These are phyloP conservation scores for Aphanoascus verrucosus DNA, from an alignment of 2,329 filamentous ascomycete genomes.

Conservation along the genomic window DNA sequence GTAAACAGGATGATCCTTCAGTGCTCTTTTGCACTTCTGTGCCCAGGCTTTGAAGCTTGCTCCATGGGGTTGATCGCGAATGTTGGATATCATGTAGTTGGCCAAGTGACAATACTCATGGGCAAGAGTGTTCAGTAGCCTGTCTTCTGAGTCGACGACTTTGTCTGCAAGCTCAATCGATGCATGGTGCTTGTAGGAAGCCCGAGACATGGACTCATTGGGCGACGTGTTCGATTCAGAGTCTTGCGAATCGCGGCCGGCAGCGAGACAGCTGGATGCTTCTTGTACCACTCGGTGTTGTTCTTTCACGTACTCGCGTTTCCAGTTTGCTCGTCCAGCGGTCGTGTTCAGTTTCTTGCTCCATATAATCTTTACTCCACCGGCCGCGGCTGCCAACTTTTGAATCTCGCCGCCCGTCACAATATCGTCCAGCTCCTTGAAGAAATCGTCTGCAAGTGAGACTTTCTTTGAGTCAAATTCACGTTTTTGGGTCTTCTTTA, in stretches of 20 bases:
- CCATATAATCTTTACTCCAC: conserved; percentile 51
- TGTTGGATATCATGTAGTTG: conserved; percentile 74
- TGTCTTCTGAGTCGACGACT: conserved; percentile 65
- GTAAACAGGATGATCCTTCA: conserved; percentile 43
- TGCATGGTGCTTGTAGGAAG: conserved; percentile 45
- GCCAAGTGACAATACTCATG: conserved; percentile 94
- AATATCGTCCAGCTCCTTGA: conserved; percentile 45
- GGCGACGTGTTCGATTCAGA: conserved; percentile 11
- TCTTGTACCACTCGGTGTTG: conserved; percentile 8
- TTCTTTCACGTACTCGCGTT: conserved; percentile 39
- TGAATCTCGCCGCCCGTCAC: conserved; percentile 42
- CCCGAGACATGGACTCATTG: not conserved
- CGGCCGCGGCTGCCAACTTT: conserved; percentile 40
- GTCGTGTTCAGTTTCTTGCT: conserved; percentile 53
- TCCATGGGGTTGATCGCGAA: conserved; percentile 70
- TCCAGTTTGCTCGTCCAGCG: conserved; percentile 60
- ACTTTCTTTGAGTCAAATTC: conserved; percentile 46
- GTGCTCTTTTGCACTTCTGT: conserved; percentile 28
- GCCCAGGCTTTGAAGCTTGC: conserved; percentile 69
- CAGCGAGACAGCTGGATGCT: conserved; percentile 7
- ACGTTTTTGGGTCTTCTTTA: conserved; percentile 35
- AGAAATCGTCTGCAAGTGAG: conserved; percentile 43
- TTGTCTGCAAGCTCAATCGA: conserved; percentile 82
- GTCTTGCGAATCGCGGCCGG: conserved; percentile 5
- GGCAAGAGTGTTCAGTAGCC: conserved; percentile 80